Percentiles rank a stretch among this genome's conserved stretches.
Evolutionary conservation across 169 alveolate genomes (phyloP).

Genomic region (Plasmodium falciparum): DNA sequence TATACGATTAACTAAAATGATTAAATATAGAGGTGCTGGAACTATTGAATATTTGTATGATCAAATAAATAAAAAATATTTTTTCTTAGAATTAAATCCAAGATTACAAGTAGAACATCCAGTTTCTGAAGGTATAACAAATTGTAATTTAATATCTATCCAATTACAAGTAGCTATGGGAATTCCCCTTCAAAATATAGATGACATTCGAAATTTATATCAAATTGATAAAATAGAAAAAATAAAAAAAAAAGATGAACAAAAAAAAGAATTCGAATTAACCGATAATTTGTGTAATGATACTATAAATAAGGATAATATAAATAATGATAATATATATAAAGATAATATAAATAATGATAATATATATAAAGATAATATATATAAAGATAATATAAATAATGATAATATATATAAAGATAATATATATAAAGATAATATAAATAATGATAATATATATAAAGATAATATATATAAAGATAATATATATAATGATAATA

Average conservation of each 20-base stretch:
- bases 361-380: not conserved
- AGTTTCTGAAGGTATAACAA: conserved; percentile 94
- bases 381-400: not conserved
- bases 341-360: too few relatives aligned
- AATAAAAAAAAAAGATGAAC: conserved; percentile 51
- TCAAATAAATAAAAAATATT: conserved; percentile 84
- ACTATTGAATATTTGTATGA: conserved; percentile 95
- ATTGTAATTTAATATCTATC: conserved; percentile 88
- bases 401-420: too few relatives aligned
- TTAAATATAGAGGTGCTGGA: conserved; percentile 93
- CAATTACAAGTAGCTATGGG: conserved; percentile 92
- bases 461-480: not conserved
- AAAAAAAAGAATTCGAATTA: not conserved
- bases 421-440: not conserved
- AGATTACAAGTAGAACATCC: conserved; percentile 96
- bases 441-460: not conserved
- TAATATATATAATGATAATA: too few relatives aligned
- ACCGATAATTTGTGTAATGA: not conserved
- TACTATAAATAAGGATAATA: not conserved
- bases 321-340: not conserved
- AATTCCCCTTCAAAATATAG: conserved; percentile 86
- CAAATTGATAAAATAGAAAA: conserved; percentile 38
- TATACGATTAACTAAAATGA: conserved; percentile 89
- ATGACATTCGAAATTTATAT: conserved; percentile 84
- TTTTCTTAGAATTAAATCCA: conserved; percentile 92